Evolutionary conservation across 108 stramenopile genomes (phyloP).

Genomic region (Pseudonitzschia multistriata): DNA sequence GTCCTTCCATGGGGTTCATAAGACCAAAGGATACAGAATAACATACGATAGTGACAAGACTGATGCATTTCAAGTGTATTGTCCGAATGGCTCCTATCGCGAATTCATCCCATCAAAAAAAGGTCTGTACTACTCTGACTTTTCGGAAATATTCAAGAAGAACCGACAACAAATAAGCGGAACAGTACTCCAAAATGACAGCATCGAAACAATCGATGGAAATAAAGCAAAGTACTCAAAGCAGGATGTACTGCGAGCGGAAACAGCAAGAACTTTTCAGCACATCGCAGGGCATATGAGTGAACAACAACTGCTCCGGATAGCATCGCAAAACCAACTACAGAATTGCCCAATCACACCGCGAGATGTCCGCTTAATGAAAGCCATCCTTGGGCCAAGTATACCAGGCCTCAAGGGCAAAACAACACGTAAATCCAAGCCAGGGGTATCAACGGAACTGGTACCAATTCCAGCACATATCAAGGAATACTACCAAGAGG

Average conservation of each 20-base stretch:
- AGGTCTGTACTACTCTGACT: no score
- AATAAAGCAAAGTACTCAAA: background rate
- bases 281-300: background rate
- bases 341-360: conserved; percentile 16
- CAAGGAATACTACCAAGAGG: conserved; percentile 10
- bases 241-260: background rate
- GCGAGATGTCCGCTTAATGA: conserved; percentile 21
- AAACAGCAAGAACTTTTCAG: background rate
- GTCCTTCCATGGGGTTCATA: no score
- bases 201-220: background rate
- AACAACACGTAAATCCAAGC: conserved; percentile 8
- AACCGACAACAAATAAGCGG: no score
- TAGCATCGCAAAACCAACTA: conserved; percentile 9
- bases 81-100: no score
- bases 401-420: conserved; percentile 40
- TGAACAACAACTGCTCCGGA: background rate
- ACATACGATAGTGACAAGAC: no score
- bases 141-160: no score
- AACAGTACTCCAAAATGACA: background rate
- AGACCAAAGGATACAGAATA: no score
- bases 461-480: conserved; percentile 11
- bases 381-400: conserved; percentile 31
- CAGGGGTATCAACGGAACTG: background rate
- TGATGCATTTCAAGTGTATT: no score
- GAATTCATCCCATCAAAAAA: no score